Base-by-base conservation (phyloP, 192 early-diverging fungal genomes). In the Gigaspora rosea region DNA sequence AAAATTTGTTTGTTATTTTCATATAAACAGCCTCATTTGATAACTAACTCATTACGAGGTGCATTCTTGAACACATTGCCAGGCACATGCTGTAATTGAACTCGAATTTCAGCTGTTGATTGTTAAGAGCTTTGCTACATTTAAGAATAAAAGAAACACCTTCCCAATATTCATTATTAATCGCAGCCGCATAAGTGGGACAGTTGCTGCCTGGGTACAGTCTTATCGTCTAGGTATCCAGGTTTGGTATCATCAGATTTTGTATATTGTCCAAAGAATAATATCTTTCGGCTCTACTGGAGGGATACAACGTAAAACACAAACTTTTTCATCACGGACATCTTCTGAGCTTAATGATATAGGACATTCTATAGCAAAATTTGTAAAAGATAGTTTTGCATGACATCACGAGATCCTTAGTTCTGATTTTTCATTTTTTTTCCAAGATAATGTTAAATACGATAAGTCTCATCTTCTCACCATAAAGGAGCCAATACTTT, bases 371-470 rank as follows among this genome's bases (percentile, higher is more conserved):
- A 99, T 99, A 20, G 96, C 97, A 70, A 85, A 46, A 99, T 93
- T 85, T 99, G 97, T 51, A 99, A 82, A 75, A 99, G 77, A 82
- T 99, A 91, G 82, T 95, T 95, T 86, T 95, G 93, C 89, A 93
- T 91, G 58, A 98, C 97, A 79, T 98, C 96, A 73, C 97, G 94
- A 78, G 92, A 32, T 96, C 97, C 83, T 96, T 92, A 0, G 97
- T 99, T 61, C 97, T 96, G 80, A 99, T 92, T 71, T 91, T 91
- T 83, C 96, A 98, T 98, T 80, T 98, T 96, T 83, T 98, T 98
- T 75, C 97, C 97, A 48, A 98, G 90, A 78, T 99, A 99, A 82
- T 99, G 97, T 81, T 99, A 96, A 78, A 99, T 99, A 70, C 97
- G 93, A 88, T 95, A 98, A 67, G 97, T 94, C 88, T 97, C 96